Evolutionary conservation across 164 flowering plant species (phyloP), one percentile per base, ranked within the genome.

Genomic region (Kingdonia uniflora): DNA sequence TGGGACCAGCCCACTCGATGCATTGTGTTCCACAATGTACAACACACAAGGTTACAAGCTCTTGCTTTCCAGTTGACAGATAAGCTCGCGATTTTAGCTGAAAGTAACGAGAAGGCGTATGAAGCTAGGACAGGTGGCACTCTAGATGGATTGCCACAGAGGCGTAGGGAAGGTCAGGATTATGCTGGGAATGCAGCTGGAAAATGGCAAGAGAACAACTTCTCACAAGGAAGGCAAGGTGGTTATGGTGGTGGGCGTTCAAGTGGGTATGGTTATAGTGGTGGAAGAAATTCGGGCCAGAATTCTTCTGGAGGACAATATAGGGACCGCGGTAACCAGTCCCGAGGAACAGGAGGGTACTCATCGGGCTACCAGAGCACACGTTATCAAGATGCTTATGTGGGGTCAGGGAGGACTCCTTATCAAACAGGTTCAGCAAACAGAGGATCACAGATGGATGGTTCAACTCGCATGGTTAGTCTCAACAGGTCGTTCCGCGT

Each of bases 1-100:
- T 92, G 94, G 99, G 87, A 92, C 67, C 95, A 88, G 71, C 95
- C 95, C 6, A 80, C 87, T 0, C 49, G 69, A 8, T 79, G 85
- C 69, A 60, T 85, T 11, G 66, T 81, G 23, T 85, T 89, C 77
- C 89, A 82, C 60, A 84, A 81, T 37, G 81, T 81, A 6, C 82
- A 68, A 66, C 81, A 78, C 65, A 65, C 82, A 6, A 77, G 99
- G 64, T 41, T 88, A 52, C 97, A 92, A 55, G 81, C 80, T 29
- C 70, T 88, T 46, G 86, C 95, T 6, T 92, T 84, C 74, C 84
- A 80, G 61, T 57, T 88, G 51, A 73, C 85, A 0, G 99, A 92
- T 54, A 88, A 86, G 72, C 76, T 92, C 0, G 52, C 84, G 0
- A 47, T 82, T 42, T 73, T 88, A 16, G 91, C 87, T 1, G 99